phyloP scores from a whole-genome alignment of 2,329 filamentous ascomycete genomes.

The Fusarium papillatum region DNA sequence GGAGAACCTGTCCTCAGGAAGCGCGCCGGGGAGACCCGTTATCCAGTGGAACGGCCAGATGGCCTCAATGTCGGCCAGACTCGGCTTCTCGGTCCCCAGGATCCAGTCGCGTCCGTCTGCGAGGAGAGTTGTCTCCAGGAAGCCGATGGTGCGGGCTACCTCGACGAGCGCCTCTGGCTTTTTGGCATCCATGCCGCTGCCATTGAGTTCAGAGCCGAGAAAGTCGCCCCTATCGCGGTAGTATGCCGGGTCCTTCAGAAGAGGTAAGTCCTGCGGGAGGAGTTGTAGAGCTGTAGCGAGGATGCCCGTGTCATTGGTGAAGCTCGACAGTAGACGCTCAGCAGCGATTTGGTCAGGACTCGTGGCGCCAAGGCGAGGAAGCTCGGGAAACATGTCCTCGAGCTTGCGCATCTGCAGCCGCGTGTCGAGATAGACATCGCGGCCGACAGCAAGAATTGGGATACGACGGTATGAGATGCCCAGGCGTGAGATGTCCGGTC shows the following conservation, averaged over 20 bases:
- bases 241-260: constrained; percentile 70
- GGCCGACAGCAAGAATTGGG: constrained; percentile 75
- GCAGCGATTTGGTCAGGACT: constrained; percentile 58
- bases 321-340: constrained; percentile 67
- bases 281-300: constrained; percentile 67
- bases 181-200: constrained; percentile 40
- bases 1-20: constrained; percentile 67
- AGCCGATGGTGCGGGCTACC: constrained; percentile 65
- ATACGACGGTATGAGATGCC: constrained; percentile 78
- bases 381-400: constrained; percentile 65
- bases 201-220: constrained; percentile 44
- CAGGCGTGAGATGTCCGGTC: constrained; percentile 72
- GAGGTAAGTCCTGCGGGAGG: constrained; percentile 68
- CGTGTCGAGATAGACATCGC: constrained; percentile 78
- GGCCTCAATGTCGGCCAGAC: constrained; percentile 77
- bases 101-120: constrained; percentile 78
- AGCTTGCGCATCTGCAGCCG: constrained; percentile 77
- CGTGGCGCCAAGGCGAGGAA: constrained; percentile 53
- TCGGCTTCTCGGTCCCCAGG: constrained; percentile 63
- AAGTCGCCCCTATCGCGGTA: constrained; percentile 66
- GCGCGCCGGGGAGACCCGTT: constrained; percentile 63
- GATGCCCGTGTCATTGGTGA: constrained; percentile 68
- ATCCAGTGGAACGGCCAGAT: constrained; percentile 80
- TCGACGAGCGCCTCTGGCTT: constrained; percentile 69
- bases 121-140: constrained; percentile 74